A percentile compares a stretch with the other conserved stretches of the same genome.
These are phyloP conservation scores for Ophiocordyceps robertsii DNA, from an alignment of 2,329 filamentous ascomycete species.

Conservation along the genomic window DNA sequence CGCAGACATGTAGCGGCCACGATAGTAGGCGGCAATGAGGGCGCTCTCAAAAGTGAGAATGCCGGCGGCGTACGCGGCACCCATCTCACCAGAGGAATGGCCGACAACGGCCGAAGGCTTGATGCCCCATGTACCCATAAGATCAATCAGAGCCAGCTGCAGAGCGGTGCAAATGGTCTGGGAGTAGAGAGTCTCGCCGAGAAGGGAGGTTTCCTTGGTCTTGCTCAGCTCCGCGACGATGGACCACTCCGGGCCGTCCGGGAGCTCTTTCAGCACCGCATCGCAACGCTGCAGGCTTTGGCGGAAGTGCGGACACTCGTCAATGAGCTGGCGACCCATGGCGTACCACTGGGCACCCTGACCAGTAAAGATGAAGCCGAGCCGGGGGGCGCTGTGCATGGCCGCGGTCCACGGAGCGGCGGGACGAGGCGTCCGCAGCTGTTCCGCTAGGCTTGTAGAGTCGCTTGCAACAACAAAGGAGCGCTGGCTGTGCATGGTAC, in stretches of 20 bases:
- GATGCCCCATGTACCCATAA: conserved; percentile 21
- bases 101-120: conserved; percentile 21
- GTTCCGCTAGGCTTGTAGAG: conserved; percentile 5
- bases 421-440: conserved; percentile 6
- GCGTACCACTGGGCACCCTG: conserved; percentile 13
- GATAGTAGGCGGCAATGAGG: conserved; percentile 16
- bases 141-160: conserved; percentile 23
- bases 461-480: conserved; percentile 10
- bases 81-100: conserved; percentile 31
- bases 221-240: conserved; percentile 17
- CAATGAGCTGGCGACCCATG: conserved; percentile 11
- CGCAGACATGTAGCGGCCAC: conserved; percentile 15
- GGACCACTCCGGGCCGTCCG: conserved; percentile 10
- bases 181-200: conserved; percentile 13
- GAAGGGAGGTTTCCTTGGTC: conserved; percentile 11
- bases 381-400: conserved; percentile 5
- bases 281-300: conserved; percentile 14
- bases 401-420: conserved; percentile 8
- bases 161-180: conserved; percentile 25
- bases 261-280: conserved; percentile 12
- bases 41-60: conserved; percentile 17
- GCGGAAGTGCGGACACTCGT: conserved; percentile 13
- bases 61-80: conserved; percentile 25
- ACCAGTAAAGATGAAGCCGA: conserved; percentile 13
- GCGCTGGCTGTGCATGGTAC: conserved; percentile 9